Evolutionary conservation across 768 basidiomycete species (phyloP), one percentile per base, ranked within the genome.

Genomic region (Suillus variegatus): DNA sequence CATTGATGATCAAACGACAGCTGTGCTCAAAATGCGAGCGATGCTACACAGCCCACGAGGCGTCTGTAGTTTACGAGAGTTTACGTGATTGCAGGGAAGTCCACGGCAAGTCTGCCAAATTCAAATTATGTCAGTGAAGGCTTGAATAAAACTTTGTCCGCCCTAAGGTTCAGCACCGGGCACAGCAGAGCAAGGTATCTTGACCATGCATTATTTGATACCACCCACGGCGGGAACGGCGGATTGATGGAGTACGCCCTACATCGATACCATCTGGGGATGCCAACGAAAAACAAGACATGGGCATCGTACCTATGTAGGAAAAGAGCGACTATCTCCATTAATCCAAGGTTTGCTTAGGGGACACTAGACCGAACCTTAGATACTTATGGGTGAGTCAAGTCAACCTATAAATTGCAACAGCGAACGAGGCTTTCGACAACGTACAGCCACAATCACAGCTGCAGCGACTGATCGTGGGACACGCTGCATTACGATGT

Each of bases 401-500:
- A 25, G 16, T 58, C 8, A 40, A 18, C n/a, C n/a, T 8, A 65
- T 65, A 32, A 68, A 22, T 67, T 22, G n/a, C 12, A 49, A 28
- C 14, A 16, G 69, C 2, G 9, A 10, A 69, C n/a, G 9, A 36
- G 36, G 36, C 36, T 36, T 41, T 40, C 56, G 16, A 28, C 1
- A 3, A 86, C 95, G 81, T 73, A 99, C 96, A 70, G 95, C 96
- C 35, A 97, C 78, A 40, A 98, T 82, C 6, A 99, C 96, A 65
- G 99, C 80, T 28, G 86, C 87, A 18, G 90, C 83, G 2, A 99
- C 95, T 86, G 18, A 99, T 74, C 85, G 95, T 87, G 62, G 99
- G 82, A 77, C 95, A 99, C 1, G 91, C 88, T 64, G 94, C 95
- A 25, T 9, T 10, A 32, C 32, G 32, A 36, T 97, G 82, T 25